phyloP scores from a whole-genome alignment of 2,329 filamentous ascomycete genomes.

The Corynespora cassiicola region DNA sequence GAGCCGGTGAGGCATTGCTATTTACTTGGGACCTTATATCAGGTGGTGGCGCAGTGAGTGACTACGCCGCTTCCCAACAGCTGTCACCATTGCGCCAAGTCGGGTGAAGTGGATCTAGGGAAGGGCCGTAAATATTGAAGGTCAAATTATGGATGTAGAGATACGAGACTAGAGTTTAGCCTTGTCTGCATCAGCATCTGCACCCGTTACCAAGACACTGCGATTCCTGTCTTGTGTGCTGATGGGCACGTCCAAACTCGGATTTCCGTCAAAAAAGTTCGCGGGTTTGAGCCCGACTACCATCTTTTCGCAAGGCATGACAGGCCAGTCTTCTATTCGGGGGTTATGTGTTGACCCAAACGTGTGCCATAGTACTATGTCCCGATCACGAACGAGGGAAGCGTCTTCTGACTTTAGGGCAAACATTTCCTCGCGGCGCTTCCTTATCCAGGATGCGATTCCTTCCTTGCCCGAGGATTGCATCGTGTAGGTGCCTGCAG shows the following conservation, averaged over 20 bases:
- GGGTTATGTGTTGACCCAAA: conserved; percentile 39
- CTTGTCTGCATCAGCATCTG: too few species aligned
- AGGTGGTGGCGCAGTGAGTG: too few species aligned
- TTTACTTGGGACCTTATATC: too few species aligned
- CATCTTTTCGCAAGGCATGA: conserved; percentile 39
- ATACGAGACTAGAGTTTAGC: too few species aligned
- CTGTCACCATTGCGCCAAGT: too few species aligned
- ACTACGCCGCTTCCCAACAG: too few species aligned
- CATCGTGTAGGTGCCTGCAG: conserved; percentile 30
- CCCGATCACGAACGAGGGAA: conserved; percentile 21
- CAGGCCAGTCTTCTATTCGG: conserved; percentile 35
- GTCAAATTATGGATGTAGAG: too few species aligned
- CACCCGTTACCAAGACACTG: conserved; percentile 31
- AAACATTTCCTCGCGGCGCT: conserved; percentile 4
- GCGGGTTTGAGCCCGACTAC: conserved; percentile 27
- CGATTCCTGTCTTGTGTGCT: conserved; percentile 24
- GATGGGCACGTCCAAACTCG: conserved; percentile 27
- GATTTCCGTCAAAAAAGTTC: conserved; percentile 33
- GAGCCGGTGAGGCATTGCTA: too few species aligned
- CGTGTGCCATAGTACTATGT: conserved; percentile 38
- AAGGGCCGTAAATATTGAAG: too few species aligned
- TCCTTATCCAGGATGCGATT: conserved; percentile 23
- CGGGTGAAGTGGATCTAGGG: too few species aligned
- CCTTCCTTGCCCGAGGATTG: conserved; percentile 34
- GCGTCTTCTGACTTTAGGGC: conserved; percentile 2